Evolutionary conservation across 331 rosid genomes (phyloP), one percentile per base, ranked within the genome.

Genomic region (Pyracantha coccinea): DNA sequence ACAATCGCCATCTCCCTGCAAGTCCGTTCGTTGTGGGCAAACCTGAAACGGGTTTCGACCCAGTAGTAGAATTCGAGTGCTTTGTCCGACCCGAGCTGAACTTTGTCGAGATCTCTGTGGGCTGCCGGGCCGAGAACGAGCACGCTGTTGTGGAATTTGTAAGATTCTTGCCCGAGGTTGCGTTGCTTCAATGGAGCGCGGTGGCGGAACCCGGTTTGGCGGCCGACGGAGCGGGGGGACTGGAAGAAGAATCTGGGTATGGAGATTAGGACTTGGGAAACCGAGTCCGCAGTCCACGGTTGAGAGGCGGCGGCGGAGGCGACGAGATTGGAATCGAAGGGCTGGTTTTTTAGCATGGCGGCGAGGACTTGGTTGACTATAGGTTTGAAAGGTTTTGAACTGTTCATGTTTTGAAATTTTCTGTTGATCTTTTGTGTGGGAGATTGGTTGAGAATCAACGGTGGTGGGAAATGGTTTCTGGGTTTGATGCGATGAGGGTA

Each of bases 111-210:
- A 68, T 94, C 91, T 32, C 83, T 77, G 75, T 89, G 33, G 45
- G 91, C 90, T 3, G 90, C 91, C 15, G 96, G 98, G 75, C 96
- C 98, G 23, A 92, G 90, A 24, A 92, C 72, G 80, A 92, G 90
- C 53, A 68, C 74, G 28, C 79, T 79, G n/a, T 74, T 72, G 2
- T 53, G 69, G 62, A 82, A 69, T 66, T 77, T 86, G n/a, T 74
- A 69, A 20, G 38, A 65, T 45, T 93, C 96, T 19, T 82, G 74
- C 28, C 74, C 75, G 62, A 86, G 85, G 32, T 79, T 86, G 79
- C 96, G 90, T 53, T 93, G 96, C 38, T 81, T 92, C 11, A 90
- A 78, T 0, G 96, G 85, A 67, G 97, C 27, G 20, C 97, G 95
- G 84, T 87, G 97, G 6, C 97, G 90, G 79, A 79, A 80, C 59